These are phyloP conservation scores for Lagenidium giganteum DNA, from an alignment of 352 stramenopile genomes.

Conservation along the genomic window DNA sequence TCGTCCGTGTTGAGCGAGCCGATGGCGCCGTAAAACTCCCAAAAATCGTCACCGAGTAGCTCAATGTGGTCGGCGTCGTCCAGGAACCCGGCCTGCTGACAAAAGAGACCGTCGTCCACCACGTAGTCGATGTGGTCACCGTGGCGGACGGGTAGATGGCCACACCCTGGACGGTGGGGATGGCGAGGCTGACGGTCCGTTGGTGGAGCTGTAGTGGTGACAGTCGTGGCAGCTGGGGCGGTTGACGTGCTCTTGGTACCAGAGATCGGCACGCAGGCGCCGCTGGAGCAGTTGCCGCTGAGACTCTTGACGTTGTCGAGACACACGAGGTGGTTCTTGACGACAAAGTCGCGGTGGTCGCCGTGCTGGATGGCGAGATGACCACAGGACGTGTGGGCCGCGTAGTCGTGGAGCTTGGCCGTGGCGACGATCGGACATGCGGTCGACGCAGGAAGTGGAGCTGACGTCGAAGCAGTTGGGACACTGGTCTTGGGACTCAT, in stretches of 20 bases:
- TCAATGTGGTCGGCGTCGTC: constrained; percentile 51
- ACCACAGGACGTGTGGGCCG: constrained; percentile 56
- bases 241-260: constrained; percentile 1
- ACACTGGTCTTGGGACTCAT: constrained; percentile 11
- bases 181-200: constrained; percentile 16
- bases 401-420: constrained; percentile 47
- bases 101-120: constrained; percentile 77
- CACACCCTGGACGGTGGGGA: constrained; percentile 59
- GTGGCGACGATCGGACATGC: constrained; percentile 16
- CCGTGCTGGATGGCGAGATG: constrained; percentile 76
- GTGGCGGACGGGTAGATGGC: constrained; percentile 67
- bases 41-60: constrained; percentile 76
- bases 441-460: not conserved
- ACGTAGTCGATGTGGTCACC: constrained; percentile 82
- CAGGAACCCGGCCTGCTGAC: constrained; percentile 51
- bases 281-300: constrained; percentile 22
- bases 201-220: not conserved
- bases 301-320: constrained; percentile 63
- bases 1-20: constrained; percentile 45
- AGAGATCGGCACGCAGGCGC: not conserved
- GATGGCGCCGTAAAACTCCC: constrained; percentile 75
- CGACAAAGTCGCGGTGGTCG: constrained; percentile 76
- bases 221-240: not conserved
- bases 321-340: constrained; percentile 79
- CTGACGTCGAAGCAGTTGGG: not conserved